phyloP scores from a whole-genome alignment of 306 rosid genomes.

The Psophocarpus tetragonolobus region DNA sequence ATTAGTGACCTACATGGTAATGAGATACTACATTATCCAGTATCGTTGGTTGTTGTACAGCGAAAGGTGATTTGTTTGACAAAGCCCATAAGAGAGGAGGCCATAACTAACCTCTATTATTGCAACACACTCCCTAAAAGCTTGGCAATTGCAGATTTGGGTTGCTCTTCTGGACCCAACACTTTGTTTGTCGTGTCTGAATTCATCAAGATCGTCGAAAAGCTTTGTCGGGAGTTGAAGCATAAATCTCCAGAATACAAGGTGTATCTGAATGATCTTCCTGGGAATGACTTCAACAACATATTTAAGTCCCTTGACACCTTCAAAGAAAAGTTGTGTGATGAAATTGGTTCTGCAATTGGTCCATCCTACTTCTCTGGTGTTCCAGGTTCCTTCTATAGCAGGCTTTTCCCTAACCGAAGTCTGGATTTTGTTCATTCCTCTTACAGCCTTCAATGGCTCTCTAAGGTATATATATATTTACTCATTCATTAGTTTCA shows the following conservation, averaged over 20 bases:
- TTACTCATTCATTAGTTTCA: too few species aligned
- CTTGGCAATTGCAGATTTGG: slow-evolving; percentile 59
- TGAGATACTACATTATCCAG: too few species aligned
- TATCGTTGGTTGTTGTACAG: slow-evolving; percentile 24
- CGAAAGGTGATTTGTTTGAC: slow-evolving; percentile 42
- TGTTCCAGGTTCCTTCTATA: slow-evolving; percentile 59
- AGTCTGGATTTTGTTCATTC: slow-evolving; percentile 55
- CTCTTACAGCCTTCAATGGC: slow-evolving; percentile 57
- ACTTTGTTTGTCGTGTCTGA: slow-evolving; percentile 42
- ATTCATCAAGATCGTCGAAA: slow-evolving; percentile 38
- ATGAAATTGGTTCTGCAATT: not conserved
- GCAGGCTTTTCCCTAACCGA: slow-evolving; percentile 36
- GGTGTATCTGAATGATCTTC: slow-evolving; percentile 48
- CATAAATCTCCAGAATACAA: slow-evolving; percentile 43
- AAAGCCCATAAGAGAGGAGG: slow-evolving; percentile 45
- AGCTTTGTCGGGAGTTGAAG: slow-evolving; percentile 27
- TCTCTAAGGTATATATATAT: slow-evolving; percentile 44
- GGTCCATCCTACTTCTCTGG: slow-evolving; percentile 55
- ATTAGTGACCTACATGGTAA: too few species aligned
- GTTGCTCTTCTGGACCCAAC: slow-evolving; percentile 69
- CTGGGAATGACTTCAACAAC: slow-evolving; percentile 51
- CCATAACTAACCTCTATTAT: slow-evolving; percentile 33
- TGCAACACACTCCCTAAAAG: not conserved
- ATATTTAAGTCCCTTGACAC: slow-evolving; percentile 48
- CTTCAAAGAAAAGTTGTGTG: slow-evolving; percentile 29